Percentiles rank a stretch among this genome's conserved stretches.
Conservation (phyloP, 768 basidiomycete genomes). For the Suillus alpinus region DNA sequence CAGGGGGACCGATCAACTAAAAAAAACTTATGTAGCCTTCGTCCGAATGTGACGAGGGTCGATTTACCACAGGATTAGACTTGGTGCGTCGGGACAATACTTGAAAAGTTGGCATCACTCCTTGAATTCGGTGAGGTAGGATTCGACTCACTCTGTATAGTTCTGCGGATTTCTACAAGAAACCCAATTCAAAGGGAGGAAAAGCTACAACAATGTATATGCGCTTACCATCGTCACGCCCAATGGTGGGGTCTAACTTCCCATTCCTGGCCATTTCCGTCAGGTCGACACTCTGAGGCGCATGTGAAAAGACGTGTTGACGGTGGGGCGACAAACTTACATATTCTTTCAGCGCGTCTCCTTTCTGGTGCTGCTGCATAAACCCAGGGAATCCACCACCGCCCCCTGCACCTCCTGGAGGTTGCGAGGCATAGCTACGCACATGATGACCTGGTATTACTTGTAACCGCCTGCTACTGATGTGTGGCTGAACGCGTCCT, state of each 20-base stretch:
- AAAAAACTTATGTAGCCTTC: background rate
- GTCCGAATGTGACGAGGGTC: background rate
- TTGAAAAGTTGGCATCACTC: slow-evolving; percentile 22
- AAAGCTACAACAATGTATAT: background rate
- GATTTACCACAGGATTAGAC: slow-evolving; percentile 80
- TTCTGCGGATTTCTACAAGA: slow-evolving; percentile 75
- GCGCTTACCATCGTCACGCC: slow-evolving; percentile 70
- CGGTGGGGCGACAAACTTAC: slow-evolving; percentile 41
- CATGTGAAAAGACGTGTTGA: slow-evolving; percentile 4
- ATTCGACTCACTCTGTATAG: slow-evolving; percentile 87
- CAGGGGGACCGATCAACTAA: slow-evolving; percentile 80
- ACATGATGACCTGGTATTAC: slow-evolving; percentile 3
- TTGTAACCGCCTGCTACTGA: background rate
- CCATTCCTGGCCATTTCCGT: slow-evolving; percentile 82
- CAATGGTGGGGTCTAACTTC: slow-evolving; percentile 89
- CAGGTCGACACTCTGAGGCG: slow-evolving; percentile 68
- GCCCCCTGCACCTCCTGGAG: slow-evolving; percentile 36
- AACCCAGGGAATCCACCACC: slow-evolving; percentile 61
- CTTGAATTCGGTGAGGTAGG: background rate
- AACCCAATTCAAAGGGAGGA: background rate
- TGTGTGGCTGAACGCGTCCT: background rate
- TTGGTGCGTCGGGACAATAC: slow-evolving; percentile 88
- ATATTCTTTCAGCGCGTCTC: slow-evolving; percentile 83
- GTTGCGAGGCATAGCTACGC: slow-evolving; percentile 49
- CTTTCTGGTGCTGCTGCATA: slow-evolving; percentile 66